phyloP scores from a whole-genome alignment of 805 yeast species.

The Ogataea paraovalis region DNA sequence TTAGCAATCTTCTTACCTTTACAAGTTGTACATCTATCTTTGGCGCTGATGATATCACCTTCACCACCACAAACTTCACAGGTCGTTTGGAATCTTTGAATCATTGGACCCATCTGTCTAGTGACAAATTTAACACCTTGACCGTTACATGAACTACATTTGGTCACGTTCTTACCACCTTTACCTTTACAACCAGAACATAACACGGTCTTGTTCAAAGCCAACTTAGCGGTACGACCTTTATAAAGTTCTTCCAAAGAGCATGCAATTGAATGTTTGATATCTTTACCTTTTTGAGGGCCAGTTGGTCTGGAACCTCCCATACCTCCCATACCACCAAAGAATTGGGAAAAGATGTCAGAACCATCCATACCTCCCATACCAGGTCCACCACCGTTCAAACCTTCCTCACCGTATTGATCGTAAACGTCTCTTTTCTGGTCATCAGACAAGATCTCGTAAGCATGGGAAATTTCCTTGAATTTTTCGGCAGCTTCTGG shows the following conservation, averaged over 20 bases:
- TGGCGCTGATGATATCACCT: conserved; percentile 83
- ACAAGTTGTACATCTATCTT: conserved; percentile 86
- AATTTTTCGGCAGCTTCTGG: conserved; percentile 95
- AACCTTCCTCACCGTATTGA: conserved; percentile 89
- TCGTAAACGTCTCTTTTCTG: conserved; percentile 90
- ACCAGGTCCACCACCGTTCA: conserved; percentile 67
- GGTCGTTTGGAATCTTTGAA: conserved; percentile 93
- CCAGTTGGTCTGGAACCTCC: conserved; percentile 65
- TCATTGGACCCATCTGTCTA: conserved; percentile 99
- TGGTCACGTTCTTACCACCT: conserved; percentile 93
- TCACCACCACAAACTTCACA: conserved; percentile 92
- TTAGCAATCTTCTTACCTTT: conserved; percentile 80
- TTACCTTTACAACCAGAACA: conserved; percentile 89
- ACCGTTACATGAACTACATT: conserved; percentile 86
- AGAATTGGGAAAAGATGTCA: conserved; percentile 57
- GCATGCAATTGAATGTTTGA: conserved; percentile 81
- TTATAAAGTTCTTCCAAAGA: conserved; percentile 89
- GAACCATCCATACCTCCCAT: conserved; percentile 47
- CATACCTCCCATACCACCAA: conserved; percentile 54
- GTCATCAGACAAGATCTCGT: conserved; percentile 82
- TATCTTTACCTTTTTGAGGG: conserved; percentile 86
- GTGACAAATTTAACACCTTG: conserved; percentile 87
- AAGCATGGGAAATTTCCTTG: conserved; percentile 83
- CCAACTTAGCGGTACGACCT: conserved; percentile 92
- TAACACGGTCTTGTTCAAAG: conserved; percentile 84